Evolutionary conservation across 2,329 filamentous ascomycete genomes (phyloP).

Genomic region (Aspergillus sp.): DNA sequence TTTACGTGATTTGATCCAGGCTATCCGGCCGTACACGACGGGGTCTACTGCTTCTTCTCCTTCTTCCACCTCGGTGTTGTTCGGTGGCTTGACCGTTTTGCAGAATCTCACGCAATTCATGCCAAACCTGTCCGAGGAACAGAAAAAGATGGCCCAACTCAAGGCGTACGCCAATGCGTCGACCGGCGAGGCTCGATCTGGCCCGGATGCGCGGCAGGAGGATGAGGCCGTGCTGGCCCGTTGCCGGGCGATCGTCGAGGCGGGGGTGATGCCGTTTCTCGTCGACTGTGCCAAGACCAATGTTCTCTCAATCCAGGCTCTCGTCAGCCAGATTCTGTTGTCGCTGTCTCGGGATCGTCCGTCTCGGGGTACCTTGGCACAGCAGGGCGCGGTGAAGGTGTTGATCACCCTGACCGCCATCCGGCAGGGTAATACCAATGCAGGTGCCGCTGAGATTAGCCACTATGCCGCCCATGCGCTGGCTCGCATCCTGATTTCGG

Average conservation of each 20-base stretch:
- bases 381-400: slow-evolving; percentile 87
- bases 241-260: slow-evolving; percentile 70
- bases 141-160: slow-evolving; percentile 82
- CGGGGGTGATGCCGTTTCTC: slow-evolving; percentile 67
- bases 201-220: slow-evolving; percentile 60
- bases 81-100: slow-evolving; percentile 78
- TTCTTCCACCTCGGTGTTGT: slow-evolving; percentile 63
- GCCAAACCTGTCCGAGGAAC: slow-evolving; percentile 73
- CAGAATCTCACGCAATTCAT: slow-evolving; percentile 75
- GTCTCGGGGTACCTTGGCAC: slow-evolving; percentile 70
- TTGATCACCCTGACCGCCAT: slow-evolving; percentile 60
- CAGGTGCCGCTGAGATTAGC: slow-evolving; percentile 23
- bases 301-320: slow-evolving; percentile 60
- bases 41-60: background rate
- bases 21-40: slow-evolving; percentile 37
- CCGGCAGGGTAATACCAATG: slow-evolving; percentile 32
- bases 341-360: slow-evolving; percentile 66
- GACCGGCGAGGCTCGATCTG: slow-evolving; percentile 57
- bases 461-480: slow-evolving; percentile 69
- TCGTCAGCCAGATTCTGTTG: slow-evolving; percentile 69
- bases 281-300: slow-evolving; percentile 63
- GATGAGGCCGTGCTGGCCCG: slow-evolving; percentile 66
- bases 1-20: slow-evolving; percentile 57
- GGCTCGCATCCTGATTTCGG: slow-evolving; percentile 77
- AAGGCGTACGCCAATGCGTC: slow-evolving; percentile 89